Percentiles rank a stretch among this genome's conserved stretches.
Conservation (phyloP, 306 rosid species). For the Lotus japonicus region DNA sequence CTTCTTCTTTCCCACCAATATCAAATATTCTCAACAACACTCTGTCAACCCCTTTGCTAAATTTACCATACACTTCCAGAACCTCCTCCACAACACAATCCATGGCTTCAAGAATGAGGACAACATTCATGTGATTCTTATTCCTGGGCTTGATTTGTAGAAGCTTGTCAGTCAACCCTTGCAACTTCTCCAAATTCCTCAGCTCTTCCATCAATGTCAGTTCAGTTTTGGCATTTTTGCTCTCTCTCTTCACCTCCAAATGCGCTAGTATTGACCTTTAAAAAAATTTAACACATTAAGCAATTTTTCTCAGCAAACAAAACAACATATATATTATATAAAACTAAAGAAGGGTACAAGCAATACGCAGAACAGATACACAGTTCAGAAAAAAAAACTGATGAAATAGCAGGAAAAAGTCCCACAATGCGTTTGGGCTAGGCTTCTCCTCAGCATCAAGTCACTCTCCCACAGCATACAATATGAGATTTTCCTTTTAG, state of each 20-base stretch:
- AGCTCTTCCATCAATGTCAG: constrained; percentile 48
- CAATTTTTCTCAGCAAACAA: too few relatives aligned
- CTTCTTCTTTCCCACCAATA: constrained; percentile 42
- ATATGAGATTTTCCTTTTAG: too few relatives aligned
- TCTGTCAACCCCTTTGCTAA: constrained; percentile 28
- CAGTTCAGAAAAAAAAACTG: too few relatives aligned
- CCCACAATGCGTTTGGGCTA: too few relatives aligned
- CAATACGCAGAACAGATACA: too few relatives aligned
- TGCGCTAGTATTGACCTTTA: constrained; percentile 2
- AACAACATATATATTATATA: too few relatives aligned
- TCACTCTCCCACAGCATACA: too few relatives aligned
- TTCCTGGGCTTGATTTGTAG: constrained; percentile 42
- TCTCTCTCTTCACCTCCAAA: not conserved
- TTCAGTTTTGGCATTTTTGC: not conserved
- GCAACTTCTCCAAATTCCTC: constrained; percentile 30
- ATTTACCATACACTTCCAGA: constrained; percentile 39
- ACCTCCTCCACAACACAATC: constrained; percentile 53
- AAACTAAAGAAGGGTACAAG: too few relatives aligned
- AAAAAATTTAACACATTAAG: too few relatives aligned
- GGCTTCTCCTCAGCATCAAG: too few relatives aligned
- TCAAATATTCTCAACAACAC: constrained; percentile 32
- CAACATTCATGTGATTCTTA: constrained; percentile 11
- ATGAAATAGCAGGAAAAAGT: too few relatives aligned
- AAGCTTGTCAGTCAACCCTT: constrained; percentile 39
- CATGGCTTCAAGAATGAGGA: constrained; percentile 71